Evolutionary conservation across 441 rosid genomes (phyloP).

Genomic region (Mallotus japonicus): DNA sequence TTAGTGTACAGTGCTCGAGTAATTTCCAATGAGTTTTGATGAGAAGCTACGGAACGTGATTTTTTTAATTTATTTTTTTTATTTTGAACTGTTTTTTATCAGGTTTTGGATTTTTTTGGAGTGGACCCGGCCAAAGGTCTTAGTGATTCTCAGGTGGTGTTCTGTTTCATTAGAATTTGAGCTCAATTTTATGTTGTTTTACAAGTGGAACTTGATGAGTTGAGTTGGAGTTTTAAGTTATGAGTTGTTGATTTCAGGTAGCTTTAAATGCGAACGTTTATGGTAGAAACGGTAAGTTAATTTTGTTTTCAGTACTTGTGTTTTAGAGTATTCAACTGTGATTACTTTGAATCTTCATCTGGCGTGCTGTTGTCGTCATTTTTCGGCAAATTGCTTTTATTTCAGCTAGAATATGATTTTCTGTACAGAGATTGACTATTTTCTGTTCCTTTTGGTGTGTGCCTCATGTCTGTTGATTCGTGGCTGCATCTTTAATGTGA

Average conservation of each 20-base stretch:
- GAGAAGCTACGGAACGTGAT: neutral
- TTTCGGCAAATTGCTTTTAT: slow-evolving; percentile 4
- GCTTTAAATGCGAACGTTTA: slow-evolving; percentile 59
- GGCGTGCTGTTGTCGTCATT: neutral
- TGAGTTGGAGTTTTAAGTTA: slow-evolving; percentile 13
- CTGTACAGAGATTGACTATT: neutral
- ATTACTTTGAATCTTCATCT: neutral
- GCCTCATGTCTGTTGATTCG: slow-evolving; percentile 27
- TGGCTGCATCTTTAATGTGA: slow-evolving; percentile 15
- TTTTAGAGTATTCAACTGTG: neutral
- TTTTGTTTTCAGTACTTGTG: neutral
- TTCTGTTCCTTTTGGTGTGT: slow-evolving; percentile 23
- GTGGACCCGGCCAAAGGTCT: slow-evolving; percentile 80
- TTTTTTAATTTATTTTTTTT: neutral
- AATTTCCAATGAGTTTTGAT: neutral
- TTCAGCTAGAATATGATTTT: slow-evolving; percentile 3
- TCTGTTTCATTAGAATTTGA: neutral
- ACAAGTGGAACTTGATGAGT: neutral
- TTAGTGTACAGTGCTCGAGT: neutral
- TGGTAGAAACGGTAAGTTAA: slow-evolving; percentile 74
- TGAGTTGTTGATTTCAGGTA: slow-evolving; percentile 48
- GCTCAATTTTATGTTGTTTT: neutral
- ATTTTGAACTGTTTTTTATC: slow-evolving; percentile 18
- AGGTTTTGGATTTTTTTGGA: slow-evolving; percentile 88
- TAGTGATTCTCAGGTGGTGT: slow-evolving; percentile 75